phyloP scores from a whole-genome alignment of 495 filamentous ascomycete genomes.

The Halenospora varia region DNA sequence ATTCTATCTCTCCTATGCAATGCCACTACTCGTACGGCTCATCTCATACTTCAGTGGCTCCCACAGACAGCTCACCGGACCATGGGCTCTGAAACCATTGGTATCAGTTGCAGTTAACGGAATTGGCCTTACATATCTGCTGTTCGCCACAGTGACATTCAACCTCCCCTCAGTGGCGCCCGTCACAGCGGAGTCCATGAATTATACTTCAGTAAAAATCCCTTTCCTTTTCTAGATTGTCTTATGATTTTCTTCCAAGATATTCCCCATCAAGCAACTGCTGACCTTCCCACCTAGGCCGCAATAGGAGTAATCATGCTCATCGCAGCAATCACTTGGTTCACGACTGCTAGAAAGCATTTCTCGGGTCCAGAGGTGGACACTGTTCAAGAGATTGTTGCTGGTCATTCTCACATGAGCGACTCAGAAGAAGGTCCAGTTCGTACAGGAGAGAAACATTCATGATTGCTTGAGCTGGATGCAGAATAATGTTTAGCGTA shows the following conservation, averaged over 20 bases:
- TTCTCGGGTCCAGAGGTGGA: constrained; percentile 44
- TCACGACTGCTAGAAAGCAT: constrained; percentile 43
- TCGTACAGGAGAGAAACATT: no score
- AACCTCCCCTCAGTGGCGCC: constrained; percentile 51
- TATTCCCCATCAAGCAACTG: no score
- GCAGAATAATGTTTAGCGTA: no score
- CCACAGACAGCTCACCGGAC: constrained; percentile 33
- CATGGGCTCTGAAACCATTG: constrained; percentile 26
- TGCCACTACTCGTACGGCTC: constrained; percentile 48
- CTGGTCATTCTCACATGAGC: no score
- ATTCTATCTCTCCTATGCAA: constrained; percentile 57
- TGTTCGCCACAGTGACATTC: constrained; percentile 53
- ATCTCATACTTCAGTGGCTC: constrained; percentile 45
- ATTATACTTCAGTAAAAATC: constrained; percentile 57
- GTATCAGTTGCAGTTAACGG: constrained; percentile 33
- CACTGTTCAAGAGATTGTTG: no score
- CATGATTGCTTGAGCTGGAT: no score
- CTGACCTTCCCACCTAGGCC: no score
- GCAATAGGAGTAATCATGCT: constrained; percentile 51
- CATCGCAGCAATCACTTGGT: constrained; percentile 48
- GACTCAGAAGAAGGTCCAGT: no score
- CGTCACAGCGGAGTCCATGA: constrained; percentile 51
- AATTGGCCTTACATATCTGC: constrained; percentile 47
- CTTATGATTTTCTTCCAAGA: no score
- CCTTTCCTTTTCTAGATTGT: no score